phyloP scores from a whole-genome alignment of 2,329 filamentous ascomycete species.

The Xylariomycetidae sp. region DNA sequence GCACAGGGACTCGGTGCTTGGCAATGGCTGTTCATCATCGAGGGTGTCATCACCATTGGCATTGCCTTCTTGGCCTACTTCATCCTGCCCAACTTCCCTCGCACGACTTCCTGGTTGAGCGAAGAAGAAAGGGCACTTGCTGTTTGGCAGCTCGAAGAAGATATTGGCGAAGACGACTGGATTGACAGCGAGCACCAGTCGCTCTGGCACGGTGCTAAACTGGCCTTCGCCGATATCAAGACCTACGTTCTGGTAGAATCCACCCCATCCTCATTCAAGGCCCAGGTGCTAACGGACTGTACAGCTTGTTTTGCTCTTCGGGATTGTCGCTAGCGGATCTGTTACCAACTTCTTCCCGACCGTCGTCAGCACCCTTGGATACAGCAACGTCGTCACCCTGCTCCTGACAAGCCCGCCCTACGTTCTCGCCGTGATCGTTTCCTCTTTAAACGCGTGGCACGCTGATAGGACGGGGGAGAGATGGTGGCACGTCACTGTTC shows the following conservation, averaged over 20 bases:
- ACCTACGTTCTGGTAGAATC: conserved; percentile 48
- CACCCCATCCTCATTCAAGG: neutral
- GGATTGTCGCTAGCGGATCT: conserved; percentile 49
- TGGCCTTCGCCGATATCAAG: conserved; percentile 53
- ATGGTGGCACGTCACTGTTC: conserved; percentile 60
- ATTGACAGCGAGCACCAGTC: conserved; percentile 49
- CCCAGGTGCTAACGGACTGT: conserved; percentile 3
- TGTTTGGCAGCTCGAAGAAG: conserved; percentile 55
- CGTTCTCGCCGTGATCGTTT: conserved; percentile 54
- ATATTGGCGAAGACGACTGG: conserved; percentile 61
- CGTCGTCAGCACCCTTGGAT: conserved; percentile 63
- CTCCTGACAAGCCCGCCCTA: conserved; percentile 62
- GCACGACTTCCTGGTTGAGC: conserved; percentile 49
- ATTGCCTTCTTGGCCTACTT: conserved; percentile 53
- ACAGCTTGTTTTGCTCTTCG: conserved; percentile 49
- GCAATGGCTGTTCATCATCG: conserved; percentile 65
- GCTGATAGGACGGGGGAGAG: conserved; percentile 66
- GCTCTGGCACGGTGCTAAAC: conserved; percentile 45
- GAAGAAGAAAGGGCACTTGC: conserved; percentile 53
- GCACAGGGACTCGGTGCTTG: conserved; percentile 50
- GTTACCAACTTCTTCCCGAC: conserved; percentile 67
- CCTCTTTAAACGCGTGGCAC: conserved; percentile 62
- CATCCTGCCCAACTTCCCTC: conserved; percentile 62
- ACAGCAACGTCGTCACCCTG: conserved; percentile 51
- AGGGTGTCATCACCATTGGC: conserved; percentile 58